phyloP scores from a whole-genome alignment of 106 monocot genomes.

The Dendrobium officinale region DNA sequence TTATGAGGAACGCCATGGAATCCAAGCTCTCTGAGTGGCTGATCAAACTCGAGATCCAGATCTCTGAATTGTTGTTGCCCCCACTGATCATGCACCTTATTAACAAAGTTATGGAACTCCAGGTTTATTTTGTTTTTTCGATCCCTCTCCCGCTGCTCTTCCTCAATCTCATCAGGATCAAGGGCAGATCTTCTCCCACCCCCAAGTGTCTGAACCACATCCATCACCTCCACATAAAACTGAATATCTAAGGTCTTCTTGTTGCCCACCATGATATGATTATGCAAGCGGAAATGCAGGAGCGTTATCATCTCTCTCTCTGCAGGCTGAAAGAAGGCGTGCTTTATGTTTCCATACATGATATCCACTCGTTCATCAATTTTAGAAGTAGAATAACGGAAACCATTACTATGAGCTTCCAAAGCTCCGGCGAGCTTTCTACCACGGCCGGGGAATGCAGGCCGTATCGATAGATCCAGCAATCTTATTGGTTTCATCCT shows the following conservation, averaged over 20 bases:
- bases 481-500: slow-evolving; percentile 66
- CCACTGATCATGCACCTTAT: slow-evolving; percentile 81
- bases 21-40: slow-evolving; percentile 86
- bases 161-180: slow-evolving; percentile 95
- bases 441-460: slow-evolving; percentile 76
- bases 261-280: slow-evolving; percentile 97
- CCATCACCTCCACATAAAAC: slow-evolving; percentile 97
- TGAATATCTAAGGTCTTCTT: slow-evolving; percentile 95
- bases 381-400: slow-evolving; percentile 75
- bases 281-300: slow-evolving; percentile 84
- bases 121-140: slow-evolving; percentile 88
- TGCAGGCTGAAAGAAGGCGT: slow-evolving; percentile 98
- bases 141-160: slow-evolving; percentile 91
- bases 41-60: slow-evolving; percentile 85
- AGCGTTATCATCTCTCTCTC: slow-evolving; percentile 98
- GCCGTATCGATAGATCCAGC: slow-evolving; percentile 80
- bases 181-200: slow-evolving; percentile 69
- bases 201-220: slow-evolving; percentile 90
- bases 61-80: slow-evolving; percentile 72
- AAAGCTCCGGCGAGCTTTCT: slow-evolving; percentile 77
- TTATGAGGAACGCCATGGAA: slow-evolving; percentile 96
- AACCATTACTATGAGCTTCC: slow-evolving; percentile 89
- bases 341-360: slow-evolving; percentile 89
- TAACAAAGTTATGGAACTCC: slow-evolving; percentile 92
- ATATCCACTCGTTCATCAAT: slow-evolving; percentile 81